Evolutionary conservation across 129 eudicot genomes (phyloP), one percentile per base, ranked within the genome.

Genomic region (Arctium minus): DNA sequence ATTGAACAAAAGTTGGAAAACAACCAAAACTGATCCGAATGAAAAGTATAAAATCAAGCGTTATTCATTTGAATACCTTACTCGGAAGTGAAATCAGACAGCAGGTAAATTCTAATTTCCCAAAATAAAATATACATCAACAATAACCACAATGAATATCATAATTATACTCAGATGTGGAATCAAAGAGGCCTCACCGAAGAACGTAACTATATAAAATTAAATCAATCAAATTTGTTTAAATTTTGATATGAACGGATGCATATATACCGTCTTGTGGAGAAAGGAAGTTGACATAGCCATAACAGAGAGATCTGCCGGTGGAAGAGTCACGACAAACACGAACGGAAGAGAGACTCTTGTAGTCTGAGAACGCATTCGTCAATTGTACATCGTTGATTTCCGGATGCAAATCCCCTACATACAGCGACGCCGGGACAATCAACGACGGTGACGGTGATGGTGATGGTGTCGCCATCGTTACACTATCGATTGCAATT

Each of bases 301-400:
- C 97, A 75, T 92, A 92, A 75, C 97, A 76, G 72, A 92, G 92
- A 10, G 97, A 92, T 18, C 90, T 90, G 31, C 85, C 86, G 53
- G 86, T 87, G 73, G 82, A 4, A 44, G 92, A 84, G 72, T 92
- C 93, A 7, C 90, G 90, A 48, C 93, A 92, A 37, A 92, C 80
- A 8, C 92, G 89, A 3, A 92, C 93, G 17, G 93, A 87, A 0
- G 90, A 29, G 17, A 88, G 86, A 81, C 86, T 71, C 70, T 86
- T 86, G 86, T 86, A 89, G 56, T 89, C 93, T 5, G 80, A 60
- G 78, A 92, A 92, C 7, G 86, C 87, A 35, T 92, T 82, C 53
- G 12, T 82, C 4, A 92, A 78, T 73, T 81, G 83, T 1, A 69
- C 67, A 5, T 92, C 92, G 39, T 81, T 83, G 22, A 89, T 79